Conservation (phyloP, 1,139 yeast genomes). For the Blastobotrys aristatus region DNA sequence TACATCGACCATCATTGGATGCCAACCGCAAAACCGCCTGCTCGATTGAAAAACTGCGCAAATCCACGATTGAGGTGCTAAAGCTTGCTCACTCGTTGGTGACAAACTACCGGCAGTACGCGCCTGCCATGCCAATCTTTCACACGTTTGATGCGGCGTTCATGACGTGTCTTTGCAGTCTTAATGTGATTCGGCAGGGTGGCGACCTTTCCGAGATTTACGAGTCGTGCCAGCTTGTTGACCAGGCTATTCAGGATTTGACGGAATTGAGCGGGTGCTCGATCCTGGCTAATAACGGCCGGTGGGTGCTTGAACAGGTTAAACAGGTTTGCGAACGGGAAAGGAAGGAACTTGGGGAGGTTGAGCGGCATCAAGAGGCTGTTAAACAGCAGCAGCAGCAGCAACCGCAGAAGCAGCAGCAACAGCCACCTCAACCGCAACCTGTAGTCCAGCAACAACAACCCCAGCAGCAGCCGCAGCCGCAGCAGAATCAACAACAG, state of each 20-base stretch:
- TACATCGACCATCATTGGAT: slow-evolving; percentile 1
- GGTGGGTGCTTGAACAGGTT: slow-evolving; percentile 2
- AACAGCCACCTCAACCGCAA: not conserved
- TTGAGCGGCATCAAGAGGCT: not conserved
- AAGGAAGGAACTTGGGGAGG: not conserved
- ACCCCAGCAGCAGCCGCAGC: not conserved
- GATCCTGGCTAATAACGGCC: slow-evolving; percentile 1
- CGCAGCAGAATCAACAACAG: not conserved
- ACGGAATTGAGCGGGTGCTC: not conserved
- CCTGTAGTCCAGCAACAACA: not conserved
- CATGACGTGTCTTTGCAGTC: not conserved
- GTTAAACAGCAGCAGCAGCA: not conserved
- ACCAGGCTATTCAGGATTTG: not conserved
- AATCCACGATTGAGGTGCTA: not conserved
- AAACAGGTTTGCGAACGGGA: not conserved
- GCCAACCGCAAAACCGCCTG: not conserved
- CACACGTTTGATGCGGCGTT: slow-evolving; percentile 6
- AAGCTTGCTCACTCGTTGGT: not conserved
- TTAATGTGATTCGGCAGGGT: not conserved
- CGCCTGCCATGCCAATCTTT: not conserved
- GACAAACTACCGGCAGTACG: not conserved
- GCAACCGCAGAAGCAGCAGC: not conserved
- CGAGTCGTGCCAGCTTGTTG: not conserved
- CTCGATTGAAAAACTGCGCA: not conserved
- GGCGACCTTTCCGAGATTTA: not conserved